These are phyloP conservation scores for Neoarthrinium moseri DNA, from an alignment of 2,329 filamentous ascomycete genomes.

Conservation along the genomic window DNA sequence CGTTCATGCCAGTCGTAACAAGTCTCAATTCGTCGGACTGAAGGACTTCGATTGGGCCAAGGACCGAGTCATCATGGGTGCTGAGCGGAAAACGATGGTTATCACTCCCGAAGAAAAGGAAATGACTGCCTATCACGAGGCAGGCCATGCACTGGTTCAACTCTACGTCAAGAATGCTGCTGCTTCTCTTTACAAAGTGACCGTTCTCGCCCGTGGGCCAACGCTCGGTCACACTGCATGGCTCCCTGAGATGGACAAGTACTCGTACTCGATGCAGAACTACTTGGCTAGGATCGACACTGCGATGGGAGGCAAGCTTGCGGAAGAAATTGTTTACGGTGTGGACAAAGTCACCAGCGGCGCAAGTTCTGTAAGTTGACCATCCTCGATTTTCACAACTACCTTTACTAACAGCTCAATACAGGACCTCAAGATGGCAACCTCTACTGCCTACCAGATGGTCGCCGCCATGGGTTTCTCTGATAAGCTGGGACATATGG, in stretches of 20 bases:
- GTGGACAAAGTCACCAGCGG: constrained; percentile 89
- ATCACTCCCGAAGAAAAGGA: constrained; percentile 93
- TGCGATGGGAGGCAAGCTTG: constrained; percentile 81
- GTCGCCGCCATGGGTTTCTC: constrained; percentile 91
- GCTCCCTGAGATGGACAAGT: constrained; percentile 89
- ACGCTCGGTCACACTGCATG: constrained; percentile 84
- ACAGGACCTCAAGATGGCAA: constrained; percentile 82
- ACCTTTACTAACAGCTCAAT: not conserved
- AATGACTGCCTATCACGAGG: constrained; percentile 95
- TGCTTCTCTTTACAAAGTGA: constrained; percentile 90
- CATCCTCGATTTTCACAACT: not conserved
- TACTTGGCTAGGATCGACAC: constrained; percentile 79
- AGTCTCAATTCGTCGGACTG: constrained; percentile 71
- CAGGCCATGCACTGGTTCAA: constrained; percentile 87
- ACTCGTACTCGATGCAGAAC: constrained; percentile 82
- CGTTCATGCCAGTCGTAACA: constrained; percentile 87
- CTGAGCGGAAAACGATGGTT: constrained; percentile 84
- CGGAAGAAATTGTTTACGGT: constrained; percentile 89
- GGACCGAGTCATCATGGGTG: constrained; percentile 96
- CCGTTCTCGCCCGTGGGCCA: constrained; percentile 87
- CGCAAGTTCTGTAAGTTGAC: constrained; percentile 66
- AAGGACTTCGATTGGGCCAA: constrained; percentile 94
- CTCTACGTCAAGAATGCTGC: constrained; percentile 74
- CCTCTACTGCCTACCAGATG: constrained; percentile 80
- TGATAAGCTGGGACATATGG: constrained; percentile 81